Evolutionary conservation across 768 basidiomycete genomes (phyloP).

Genomic region (Neoboletus brunneissimus): DNA sequence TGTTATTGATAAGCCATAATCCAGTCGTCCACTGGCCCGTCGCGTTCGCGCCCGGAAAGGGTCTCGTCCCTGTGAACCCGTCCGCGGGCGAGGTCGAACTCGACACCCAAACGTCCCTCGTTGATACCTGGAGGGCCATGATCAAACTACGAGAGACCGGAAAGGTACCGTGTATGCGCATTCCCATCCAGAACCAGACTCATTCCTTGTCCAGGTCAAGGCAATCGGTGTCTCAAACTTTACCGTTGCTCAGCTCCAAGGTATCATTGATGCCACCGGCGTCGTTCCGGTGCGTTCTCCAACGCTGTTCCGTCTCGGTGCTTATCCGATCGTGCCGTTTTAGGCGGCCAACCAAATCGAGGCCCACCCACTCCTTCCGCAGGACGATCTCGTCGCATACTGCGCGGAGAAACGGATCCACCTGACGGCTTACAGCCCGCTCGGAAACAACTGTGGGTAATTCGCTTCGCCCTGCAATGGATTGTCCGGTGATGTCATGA

Average conservation of each 20-base stretch:
- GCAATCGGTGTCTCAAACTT: constrained; percentile 85
- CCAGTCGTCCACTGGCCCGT: constrained; percentile 81
- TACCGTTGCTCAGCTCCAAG: constrained; percentile 60
- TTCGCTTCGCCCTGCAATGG: not conserved
- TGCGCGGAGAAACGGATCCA: constrained; percentile 70
- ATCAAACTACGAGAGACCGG: constrained; percentile 61
- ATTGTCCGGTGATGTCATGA: not conserved
- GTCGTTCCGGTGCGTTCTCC: constrained; percentile 58
- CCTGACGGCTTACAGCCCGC: constrained; percentile 68
- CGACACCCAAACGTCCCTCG: constrained; percentile 57
- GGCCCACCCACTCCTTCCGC: constrained; percentile 75
- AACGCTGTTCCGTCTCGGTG: not conserved
- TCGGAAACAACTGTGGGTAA: constrained; percentile 73
- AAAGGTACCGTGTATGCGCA: constrained; percentile 47
- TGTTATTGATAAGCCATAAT: not conserved
- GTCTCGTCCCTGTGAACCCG: constrained; percentile 49
- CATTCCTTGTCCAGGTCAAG: constrained; percentile 44
- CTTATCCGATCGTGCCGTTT: not conserved
- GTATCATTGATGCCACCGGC: constrained; percentile 64
- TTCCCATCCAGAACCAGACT: not conserved
- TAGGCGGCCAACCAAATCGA: constrained; percentile 78
- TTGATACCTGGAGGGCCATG: constrained; percentile 84
- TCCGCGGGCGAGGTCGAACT: constrained; percentile 48
- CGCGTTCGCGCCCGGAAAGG: constrained; percentile 57
- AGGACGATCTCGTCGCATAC: constrained; percentile 69